Base-by-base conservation (phyloP, 2,329 filamentous ascomycete species). In the Diplodia scrobiculata region DNA sequence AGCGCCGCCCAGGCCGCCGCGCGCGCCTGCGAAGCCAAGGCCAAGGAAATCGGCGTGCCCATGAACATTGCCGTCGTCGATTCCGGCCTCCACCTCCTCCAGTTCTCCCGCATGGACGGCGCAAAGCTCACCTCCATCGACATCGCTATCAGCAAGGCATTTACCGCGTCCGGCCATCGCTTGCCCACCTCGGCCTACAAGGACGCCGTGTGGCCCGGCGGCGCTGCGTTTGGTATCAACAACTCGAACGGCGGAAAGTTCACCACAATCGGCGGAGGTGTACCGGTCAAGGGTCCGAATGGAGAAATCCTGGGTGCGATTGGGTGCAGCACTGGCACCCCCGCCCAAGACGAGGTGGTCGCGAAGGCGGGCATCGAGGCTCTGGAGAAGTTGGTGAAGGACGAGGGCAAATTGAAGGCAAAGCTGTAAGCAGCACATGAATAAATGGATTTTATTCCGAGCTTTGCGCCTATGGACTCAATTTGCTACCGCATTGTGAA, bases 61-160 rank as follows among this genome's bases (percentile, higher is more conserved):
- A 83, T 82, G 82, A 83, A 83, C 75, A 83, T 83, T 67, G 81
- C 81, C 66, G 73, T 83, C 66, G 77, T 82, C 66, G 81, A 83
- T 71, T 70, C 74, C 34, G 75, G 78, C 34, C 77, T 78, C 45
- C 79, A 82, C 66, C 78, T 83, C 50, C 74, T 83, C 38, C 77
- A 79, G 69, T 83, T 83, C 72, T 73, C 73, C 19, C 79, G 81
- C 70, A 82, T 82, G 79, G 80, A 81, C 69, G 76, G 74, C 67
- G 80, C 81, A 21, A 83, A 83, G 68, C 70, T 82, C 14, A 83
- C 81, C n/a, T 80, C 84, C 3, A 84, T 88, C 69, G 84, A 85
- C 73, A 83, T 89, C 72, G 83, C 86, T 0, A 89, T 90, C 14
- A 86, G 89, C 58, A 84, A 86, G 68, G 84, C 84, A 17, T 86